Base-by-base conservation (phyloP, 139 green algal genomes). In the Auxenochlorella protothecoides region DNA sequence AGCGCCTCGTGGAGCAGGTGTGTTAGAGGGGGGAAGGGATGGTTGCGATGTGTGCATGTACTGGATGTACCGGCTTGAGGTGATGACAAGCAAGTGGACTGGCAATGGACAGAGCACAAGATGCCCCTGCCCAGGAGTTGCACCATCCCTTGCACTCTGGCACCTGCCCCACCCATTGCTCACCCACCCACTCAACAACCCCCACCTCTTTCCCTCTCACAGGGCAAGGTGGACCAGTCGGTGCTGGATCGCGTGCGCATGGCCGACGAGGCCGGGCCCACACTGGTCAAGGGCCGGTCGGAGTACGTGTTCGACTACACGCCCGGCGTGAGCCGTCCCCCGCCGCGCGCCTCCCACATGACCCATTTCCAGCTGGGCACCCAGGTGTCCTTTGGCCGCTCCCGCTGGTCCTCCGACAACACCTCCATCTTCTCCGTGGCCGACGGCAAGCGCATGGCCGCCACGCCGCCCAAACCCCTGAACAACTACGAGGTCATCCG, bases 391-490 rank as follows among this genome's bases (percentile, higher is more conserved):
- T 15, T 82, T 55, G 77, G 77, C 11, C 72, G 73, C 9, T 54
- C 57, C 27, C 65, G 59, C 52, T 85, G 76, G 68, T 70, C 44
- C 8, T 65, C 61, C 12, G 72, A 73, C 15, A 72, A 27, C 51
- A 77, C 54, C 3, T 84, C 77, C 59, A 81, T 87, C 66, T 87
- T 87, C 63, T 77, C 72, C 12, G 72, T 87, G 5, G 68, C 68
- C 2, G 74, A 85, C 52, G 82, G 82, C 62, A 80, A 80, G 72
- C 69, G 66, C 55, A 66, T 87, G 60, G 82, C 82, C 5, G 59
- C 65, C 59, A 74, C 68, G 52, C 74, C 76, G 6, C 27, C 66
- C 7, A 65, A 69, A 55, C 12, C 52, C 11, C 44, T 76, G 8
- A 80, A 74, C 13, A 27, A 74, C 8, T 85, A 79, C 51, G 83